These are phyloP conservation scores for Aurantiochytrium sp. DNA, from an alignment of 108 stramenopile genomes.

Conservation along the genomic window DNA sequence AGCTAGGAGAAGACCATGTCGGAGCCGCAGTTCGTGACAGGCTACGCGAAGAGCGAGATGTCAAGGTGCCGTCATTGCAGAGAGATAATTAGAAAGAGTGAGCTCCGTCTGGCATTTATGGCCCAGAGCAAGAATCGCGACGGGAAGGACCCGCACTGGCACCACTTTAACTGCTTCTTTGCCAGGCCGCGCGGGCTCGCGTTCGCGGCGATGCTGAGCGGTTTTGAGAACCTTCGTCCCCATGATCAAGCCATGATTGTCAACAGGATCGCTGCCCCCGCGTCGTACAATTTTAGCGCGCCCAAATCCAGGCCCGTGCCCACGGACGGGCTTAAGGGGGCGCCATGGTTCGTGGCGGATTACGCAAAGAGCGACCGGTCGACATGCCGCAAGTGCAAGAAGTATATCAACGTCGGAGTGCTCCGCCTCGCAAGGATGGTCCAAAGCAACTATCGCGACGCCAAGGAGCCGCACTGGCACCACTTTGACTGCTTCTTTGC, in stretches of 20 bases:
- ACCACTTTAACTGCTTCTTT: conserved; percentile 22
- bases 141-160: conserved; percentile 25
- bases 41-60: neutral
- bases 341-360: neutral
- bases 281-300: too few species aligned
- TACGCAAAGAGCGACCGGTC: neutral
- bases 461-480: conserved; percentile 14
- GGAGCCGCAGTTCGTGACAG: neutral
- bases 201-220: neutral
- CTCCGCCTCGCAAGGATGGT: neutral
- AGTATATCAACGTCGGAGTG: neutral
- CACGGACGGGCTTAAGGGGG: too few species aligned
- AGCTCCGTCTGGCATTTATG: neutral
- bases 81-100: neutral
- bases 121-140: neutral
- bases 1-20: too few species aligned
- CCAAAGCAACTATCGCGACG: neutral
- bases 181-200: neutral
- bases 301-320: too few species aligned
- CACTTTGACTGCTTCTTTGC: conserved; percentile 15
- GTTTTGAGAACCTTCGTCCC: neutral
- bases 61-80: neutral
- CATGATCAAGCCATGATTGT: too few species aligned
- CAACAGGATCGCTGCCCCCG: too few species aligned
- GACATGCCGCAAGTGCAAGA: neutral